A percentile compares a stretch with the other conserved stretches of the same genome.
These are phyloP conservation scores for Yamadazyma atlantica DNA, from an alignment of 1,139 yeast genomes.

Conservation along the genomic window DNA sequence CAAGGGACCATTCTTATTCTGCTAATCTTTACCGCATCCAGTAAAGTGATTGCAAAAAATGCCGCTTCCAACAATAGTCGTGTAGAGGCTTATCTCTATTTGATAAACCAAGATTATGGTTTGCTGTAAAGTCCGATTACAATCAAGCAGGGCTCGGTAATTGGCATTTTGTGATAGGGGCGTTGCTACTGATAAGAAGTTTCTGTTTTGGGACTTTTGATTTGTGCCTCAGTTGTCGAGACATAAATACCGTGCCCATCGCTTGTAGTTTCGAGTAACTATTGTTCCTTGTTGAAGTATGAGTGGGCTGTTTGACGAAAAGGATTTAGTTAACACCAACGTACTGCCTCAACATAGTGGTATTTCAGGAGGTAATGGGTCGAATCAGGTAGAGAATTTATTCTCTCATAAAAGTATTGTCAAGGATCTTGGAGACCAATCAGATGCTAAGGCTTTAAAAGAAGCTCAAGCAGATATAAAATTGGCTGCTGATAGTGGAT, in stretches of 20 bases:
- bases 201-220: too few relatives aligned
- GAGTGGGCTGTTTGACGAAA: neutral
- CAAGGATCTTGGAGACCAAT: constrained; percentile 2
- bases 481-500: constrained; percentile 35
- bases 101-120: neutral
- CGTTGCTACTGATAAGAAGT: too few relatives aligned
- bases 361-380: neutral
- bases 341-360: constrained; percentile 1
- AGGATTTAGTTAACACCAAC: neutral
- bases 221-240: too few relatives aligned
- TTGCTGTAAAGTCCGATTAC: neutral
- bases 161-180: too few relatives aligned
- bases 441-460: constrained; percentile 14
- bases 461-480: constrained; percentile 35
- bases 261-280: too few relatives aligned
- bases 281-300: neutral
- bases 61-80: neutral
- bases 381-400: constrained; percentile 1
- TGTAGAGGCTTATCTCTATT: neutral
- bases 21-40: constrained; percentile 1
- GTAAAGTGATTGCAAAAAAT: constrained; percentile 1
- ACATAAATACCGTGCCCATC: too few relatives aligned
- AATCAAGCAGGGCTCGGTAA: too few relatives aligned
- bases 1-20: neutral
- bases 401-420: constrained; percentile 2